Percentiles rank a stretch among this genome's conserved stretches.
Evolutionary conservation across 1,139 yeast species (phyloP).

Genomic region (Taphrina sp.): DNA sequence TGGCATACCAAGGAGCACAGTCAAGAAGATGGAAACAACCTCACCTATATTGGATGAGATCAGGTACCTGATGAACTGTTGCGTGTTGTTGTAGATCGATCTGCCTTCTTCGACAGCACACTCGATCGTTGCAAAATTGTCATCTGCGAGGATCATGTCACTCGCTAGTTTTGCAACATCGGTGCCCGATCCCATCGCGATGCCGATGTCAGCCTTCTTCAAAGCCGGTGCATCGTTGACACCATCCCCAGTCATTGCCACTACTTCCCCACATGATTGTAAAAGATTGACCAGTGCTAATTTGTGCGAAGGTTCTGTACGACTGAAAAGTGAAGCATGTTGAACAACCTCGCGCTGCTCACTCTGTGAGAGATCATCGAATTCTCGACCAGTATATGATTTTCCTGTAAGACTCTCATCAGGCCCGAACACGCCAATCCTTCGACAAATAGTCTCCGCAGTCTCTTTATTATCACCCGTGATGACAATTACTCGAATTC

Average conservation of each 20-base stretch:
- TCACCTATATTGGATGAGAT: conserved; percentile 55
- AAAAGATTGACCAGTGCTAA: conserved; percentile 54
- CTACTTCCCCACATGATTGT: conserved; percentile 50
- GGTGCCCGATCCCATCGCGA: conserved; percentile 51
- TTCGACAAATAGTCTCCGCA: conserved; percentile 55
- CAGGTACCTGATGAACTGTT: conserved; percentile 52
- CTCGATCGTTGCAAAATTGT: conserved; percentile 55
- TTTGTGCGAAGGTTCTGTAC: conserved; percentile 59
- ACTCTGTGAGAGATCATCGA: conserved; percentile 43
- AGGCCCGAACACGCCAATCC: conserved; percentile 53
- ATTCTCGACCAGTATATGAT: conserved; percentile 52
- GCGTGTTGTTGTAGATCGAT: conserved; percentile 52
- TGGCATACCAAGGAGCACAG: conserved; percentile 44
- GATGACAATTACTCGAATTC: conserved; percentile 55
- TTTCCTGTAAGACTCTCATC: conserved; percentile 48
- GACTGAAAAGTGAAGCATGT: conserved; percentile 48
- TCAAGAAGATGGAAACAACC: conserved; percentile 46
- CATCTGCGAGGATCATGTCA: conserved; percentile 54
- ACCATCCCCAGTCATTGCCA: conserved; percentile 50
- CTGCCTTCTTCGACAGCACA: conserved; percentile 56
- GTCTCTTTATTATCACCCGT: conserved; percentile 59
- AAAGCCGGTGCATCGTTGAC: conserved; percentile 50
- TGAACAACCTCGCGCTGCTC: conserved; percentile 40
- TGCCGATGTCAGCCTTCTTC: conserved; percentile 47
- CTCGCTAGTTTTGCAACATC: conserved; percentile 62